Evolutionary conservation across 2,329 filamentous ascomycete genomes (phyloP), one percentile per base, ranked within the genome.

Genomic region (Cladosporium sphaerospermum): DNA sequence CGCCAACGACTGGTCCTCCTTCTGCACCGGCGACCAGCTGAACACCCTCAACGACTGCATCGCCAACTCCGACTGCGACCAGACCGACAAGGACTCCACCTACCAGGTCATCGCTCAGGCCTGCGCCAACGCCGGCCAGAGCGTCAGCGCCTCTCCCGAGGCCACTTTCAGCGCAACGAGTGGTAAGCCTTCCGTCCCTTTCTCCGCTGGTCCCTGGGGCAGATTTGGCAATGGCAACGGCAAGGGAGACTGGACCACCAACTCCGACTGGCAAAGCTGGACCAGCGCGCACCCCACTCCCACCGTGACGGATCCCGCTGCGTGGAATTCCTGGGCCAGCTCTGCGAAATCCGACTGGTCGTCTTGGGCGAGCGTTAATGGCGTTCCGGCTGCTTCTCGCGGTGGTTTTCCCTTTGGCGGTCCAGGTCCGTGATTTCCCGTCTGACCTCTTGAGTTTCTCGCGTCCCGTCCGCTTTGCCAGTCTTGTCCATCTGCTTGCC

Each of bases 21-120:
- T 61, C 31, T 65, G 62, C 59, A 57, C 61, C 54, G 47, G 34
- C 52, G 54, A 49, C 45, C 55, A 48, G 11, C 47, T 63, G 31
- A 55, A 57, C 55, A 56, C 44, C 16, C 41, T 61, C 40, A 64
- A 62, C 54, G 49, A 47, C 48, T 63, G 62, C 55, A 56, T 65
- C 52, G 52, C 56, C 37, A 34, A 18, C 39, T 60, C 58, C 5
- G 51, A 44, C 42, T 65, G 62, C 57, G 57, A 52, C 48, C 45
- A 57, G 18, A 19, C 37, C 10, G 62, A 65, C 42, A 64, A 64
- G 55, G 54, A 54, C 51, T 45, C 54, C 39, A 57, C 58, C 42
- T 61, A 63, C 55, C 55, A 62, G 55, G 56, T 56, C 33, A 58
- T 65, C 41, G 62, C 62, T 9, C 61, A 63, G 54, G 54, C 60